Conservation (phyloP, 225 moss, liverwort and hornwort species). For the Pseudoscleropodium purum region DNA sequence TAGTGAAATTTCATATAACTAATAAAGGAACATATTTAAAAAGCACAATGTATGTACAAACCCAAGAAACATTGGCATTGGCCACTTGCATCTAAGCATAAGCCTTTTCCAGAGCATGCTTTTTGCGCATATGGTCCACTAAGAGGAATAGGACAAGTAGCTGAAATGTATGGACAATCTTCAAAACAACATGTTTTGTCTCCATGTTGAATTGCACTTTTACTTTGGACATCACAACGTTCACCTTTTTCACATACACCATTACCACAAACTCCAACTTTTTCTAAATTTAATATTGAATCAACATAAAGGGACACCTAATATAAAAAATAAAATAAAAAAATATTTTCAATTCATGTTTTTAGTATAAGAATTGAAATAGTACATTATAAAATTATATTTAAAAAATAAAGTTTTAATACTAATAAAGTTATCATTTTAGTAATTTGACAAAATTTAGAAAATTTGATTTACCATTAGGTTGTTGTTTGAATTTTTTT, state of each 20-base stretch:
- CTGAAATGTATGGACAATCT: conserved; percentile 76
- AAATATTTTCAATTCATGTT: too few relatives aligned
- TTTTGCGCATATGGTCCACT: conserved; percentile 28
- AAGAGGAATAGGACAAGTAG: conserved; percentile 43
- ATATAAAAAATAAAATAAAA: too few relatives aligned
- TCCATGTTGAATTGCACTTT: conserved; percentile 43
- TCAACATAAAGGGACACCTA: conserved; percentile 27
- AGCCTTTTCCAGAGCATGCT: conserved; percentile 64
- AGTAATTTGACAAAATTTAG: neutral
- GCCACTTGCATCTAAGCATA: conserved; percentile 80
- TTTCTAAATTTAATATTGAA: conserved; percentile 17
- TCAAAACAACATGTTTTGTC: conserved; percentile 55
- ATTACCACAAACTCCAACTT: conserved; percentile 85
- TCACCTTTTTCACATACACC: conserved; percentile 78
- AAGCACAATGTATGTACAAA: neutral
- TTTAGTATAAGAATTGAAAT: too few relatives aligned
- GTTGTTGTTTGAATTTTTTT: neutral
- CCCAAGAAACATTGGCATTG: conserved; percentile 74
- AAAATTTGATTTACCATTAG: neutral
- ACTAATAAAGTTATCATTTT: neutral
- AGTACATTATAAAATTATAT: too few relatives aligned
- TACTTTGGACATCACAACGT: conserved; percentile 50
- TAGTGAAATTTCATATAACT: rapidly evolving
- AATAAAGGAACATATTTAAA: too few relatives aligned
- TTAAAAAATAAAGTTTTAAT: neutral